Base-by-base conservation (phyloP, 495 filamentous ascomycete species). In the Bathelium albidoporum region DNA sequence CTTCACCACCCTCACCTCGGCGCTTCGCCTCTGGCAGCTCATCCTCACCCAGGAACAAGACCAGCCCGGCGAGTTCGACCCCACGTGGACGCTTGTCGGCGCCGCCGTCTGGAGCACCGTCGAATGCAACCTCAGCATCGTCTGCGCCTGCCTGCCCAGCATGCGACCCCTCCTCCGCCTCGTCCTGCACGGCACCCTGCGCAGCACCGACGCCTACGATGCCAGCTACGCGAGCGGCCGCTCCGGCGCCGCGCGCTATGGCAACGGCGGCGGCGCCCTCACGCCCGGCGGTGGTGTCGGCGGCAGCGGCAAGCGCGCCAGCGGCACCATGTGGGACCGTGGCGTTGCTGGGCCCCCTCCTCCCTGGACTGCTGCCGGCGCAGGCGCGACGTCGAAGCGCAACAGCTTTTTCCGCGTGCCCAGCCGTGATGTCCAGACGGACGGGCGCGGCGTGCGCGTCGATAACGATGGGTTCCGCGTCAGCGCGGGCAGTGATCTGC, bases 1-100 rank as follows among this genome's bases (percentile, higher is more conserved):
- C 24, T 75, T 84, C 59, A 74, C 76, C 31, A 77, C 72, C 18
- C 55, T 80, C 45, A 69, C 78, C 65, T 73, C 73, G 62, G 74
- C 78, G 14, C 65, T 79, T 36, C 73, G 74, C 12, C 65, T 79
- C 3, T 55, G 49, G 49, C 71, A 72, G 64, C 76, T 66, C 29
- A 59, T 81, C 5, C 62, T 76, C 28, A 62, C 69, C 31, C 79
- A 73, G 66, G 65, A 68, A 1, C 71, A 77, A 26, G 77, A 66
- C 14, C 24, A 64, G 24, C 43, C 43, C 4, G 20, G 20, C 7
- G 49, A 55, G 22, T 55, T 55, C 49, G 71, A 73, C 45, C 63
- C 66, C 2, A 71, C 69, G 1, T 72, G 70, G 69, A 64, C 69
- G 59, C 69, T 73, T 62, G 68, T 66, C 22, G 63, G 64, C n/a